Conservation (phyloP, 129 eudicot species). For the Flaveria robusta region DNA sequence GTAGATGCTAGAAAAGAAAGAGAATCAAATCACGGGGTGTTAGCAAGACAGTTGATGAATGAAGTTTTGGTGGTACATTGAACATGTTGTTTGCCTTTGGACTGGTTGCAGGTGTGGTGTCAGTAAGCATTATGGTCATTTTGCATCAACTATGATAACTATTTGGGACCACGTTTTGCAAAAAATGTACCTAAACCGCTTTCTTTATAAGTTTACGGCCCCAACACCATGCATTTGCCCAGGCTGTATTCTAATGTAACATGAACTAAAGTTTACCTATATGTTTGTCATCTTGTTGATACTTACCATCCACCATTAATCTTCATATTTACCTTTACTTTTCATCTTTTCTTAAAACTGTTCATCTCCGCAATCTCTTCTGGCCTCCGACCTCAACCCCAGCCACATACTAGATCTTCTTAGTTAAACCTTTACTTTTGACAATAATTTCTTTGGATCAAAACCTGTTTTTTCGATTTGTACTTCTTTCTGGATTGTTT, state of each 20-base stretch:
- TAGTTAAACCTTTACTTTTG: too few species aligned
- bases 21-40: slow-evolving; percentile 9
- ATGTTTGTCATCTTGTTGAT: background rate
- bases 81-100: slow-evolving; percentile 31
- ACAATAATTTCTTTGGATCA: too few species aligned
- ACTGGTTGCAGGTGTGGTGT: slow-evolving; percentile 31
- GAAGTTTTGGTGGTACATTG: slow-evolving; percentile 39
- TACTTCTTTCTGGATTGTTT: too few species aligned
- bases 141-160: slow-evolving; percentile 10
- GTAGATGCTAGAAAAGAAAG: slow-evolving; percentile 1
- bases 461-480: too few species aligned
- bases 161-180: slow-evolving; percentile 21
- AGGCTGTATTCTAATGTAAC: background rate
- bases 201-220: background rate
- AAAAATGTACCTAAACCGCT: too few species aligned
- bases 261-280: background rate
- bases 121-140: slow-evolving; percentile 8
- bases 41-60: slow-evolving; percentile 1
- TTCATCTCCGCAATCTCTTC: too few species aligned
- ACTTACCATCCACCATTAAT: too few species aligned
- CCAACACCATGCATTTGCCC: too few species aligned
- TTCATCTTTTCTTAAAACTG: too few species aligned
- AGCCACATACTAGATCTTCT: too few species aligned
- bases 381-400: too few species aligned
- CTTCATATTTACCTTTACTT: too few species aligned